Base-by-base conservation (phyloP, 441 rosid genomes). In the Eugenia klotzschiana region DNA sequence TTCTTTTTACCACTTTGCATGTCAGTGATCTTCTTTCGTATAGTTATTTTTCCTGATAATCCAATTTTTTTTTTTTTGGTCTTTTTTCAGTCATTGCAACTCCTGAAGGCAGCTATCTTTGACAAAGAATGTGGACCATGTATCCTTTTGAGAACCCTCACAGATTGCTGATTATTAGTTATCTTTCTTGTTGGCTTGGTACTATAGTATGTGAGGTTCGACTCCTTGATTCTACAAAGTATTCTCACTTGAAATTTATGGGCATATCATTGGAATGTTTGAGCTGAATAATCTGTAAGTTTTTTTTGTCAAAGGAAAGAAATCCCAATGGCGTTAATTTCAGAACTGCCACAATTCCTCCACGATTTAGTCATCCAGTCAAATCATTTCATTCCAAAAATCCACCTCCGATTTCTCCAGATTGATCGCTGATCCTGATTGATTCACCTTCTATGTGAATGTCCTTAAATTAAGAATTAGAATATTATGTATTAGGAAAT, bases 241-340 rank as follows among this genome's bases (percentile, higher is more conserved):
- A 82, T 96, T 96, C 90, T 93, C 97, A 73, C 96, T 92, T n/a
- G 98, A 96, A 79, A 92, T 96, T 84, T 92, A 93, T 85, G 98
- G 98, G 79, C 91, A 93, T 84, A 91, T 95, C 84, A 92, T 96
- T 57, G 98, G 98, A 93, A 96, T 96, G 96, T 95, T 95, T 87
- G 98, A 96, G 93, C 93, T 92, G 80, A 95, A 96, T 90, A 96
- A 96, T 90, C 93, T 96, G 98, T 95, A 92, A 93, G 98, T 55
- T 51, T 10, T 46, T 40, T n/a, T n/a, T 41, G 43, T 41, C 43
- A 41, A 41, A 41, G 43, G 43, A 41, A 41, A 41, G 43, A 41
- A 41, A 41, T 41, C 8, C 43, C 9, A 41, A 41, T 2, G 9
- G 43, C 43, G 2, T 41, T 41, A 9, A 41, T 41, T 41, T 41